Evolutionary conservation across 1,139 yeast genomes (phyloP), one percentile per base, ranked within the genome.

Genomic region (Suhomyces choctaworum): DNA sequence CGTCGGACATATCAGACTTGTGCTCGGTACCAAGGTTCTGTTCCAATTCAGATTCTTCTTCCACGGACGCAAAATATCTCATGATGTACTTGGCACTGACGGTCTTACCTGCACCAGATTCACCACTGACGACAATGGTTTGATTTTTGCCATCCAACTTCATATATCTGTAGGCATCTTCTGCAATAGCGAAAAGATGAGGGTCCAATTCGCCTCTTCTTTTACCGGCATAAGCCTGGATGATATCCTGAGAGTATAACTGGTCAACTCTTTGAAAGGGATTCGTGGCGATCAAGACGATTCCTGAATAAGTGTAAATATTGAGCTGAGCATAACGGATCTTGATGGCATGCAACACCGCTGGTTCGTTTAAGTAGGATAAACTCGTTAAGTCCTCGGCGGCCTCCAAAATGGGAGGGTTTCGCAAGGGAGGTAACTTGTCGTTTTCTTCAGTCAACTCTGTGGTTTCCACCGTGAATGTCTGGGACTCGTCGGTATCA

Each of bases 101-200:
- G 2, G 98, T 94, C 57, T 92, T 94, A 62, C 98, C 98, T 16
- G 98, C 98, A 60, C 98, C 98, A 5, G 96, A 87, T 62, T 92
- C 98, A 60, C 98, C 98, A 52, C 94, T 82, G 17, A 92, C 98
- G 25, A 92, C 96, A 48, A 92, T 90, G 1, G 98, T 92, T 65
- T 92, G 98, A 64, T 92, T 90, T 50, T 78, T 73, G 27, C 76
- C 71, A 52, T 88, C 94, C 35, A 82, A 75, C 51, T 85, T 82
- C 98, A 92, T 90, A 59, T 95, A 84, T 55, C 95, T 73, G 58
- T 89, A 90, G n/a, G 98, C 97, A 53, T 92, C 97, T 60, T 92
- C 97, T 14, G 98, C 98, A 54, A 92, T 92, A 34, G 97, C 97
- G 59, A 92, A 92, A 57, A 92, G 73, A 70, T 92, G 98, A 3